Evolutionary conservation across 257 asterid genomes (phyloP).

Genomic region (Nicotiana tomentosiformis): DNA sequence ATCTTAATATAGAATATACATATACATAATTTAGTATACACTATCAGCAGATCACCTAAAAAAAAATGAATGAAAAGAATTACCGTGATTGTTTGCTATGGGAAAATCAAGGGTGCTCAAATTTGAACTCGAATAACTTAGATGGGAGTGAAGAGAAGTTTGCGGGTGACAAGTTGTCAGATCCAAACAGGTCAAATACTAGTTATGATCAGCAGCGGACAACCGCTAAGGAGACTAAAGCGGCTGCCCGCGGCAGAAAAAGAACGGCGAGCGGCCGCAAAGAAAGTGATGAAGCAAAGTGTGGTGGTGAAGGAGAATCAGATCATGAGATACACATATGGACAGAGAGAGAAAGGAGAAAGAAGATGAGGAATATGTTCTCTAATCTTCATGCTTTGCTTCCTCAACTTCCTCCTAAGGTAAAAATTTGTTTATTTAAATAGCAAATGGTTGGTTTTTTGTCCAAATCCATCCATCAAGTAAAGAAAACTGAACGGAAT

Average conservation of each 20-base stretch:
- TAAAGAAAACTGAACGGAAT: neutral
- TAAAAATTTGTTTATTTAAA: conserved; percentile 5
- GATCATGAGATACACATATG: conserved; percentile 68
- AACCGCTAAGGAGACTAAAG: conserved; percentile 10
- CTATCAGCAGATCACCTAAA: neutral
- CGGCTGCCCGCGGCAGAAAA: conserved; percentile 14
- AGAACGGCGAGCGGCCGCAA: neutral
- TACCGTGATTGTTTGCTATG: conserved; percentile 20
- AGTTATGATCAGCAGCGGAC: neutral
- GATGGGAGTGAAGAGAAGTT: conserved; percentile 12
- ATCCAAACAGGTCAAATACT: neutral
- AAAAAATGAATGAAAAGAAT: conserved; percentile 30
- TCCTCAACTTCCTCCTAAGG: conserved; percentile 82
- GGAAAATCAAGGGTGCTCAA: conserved; percentile 34
- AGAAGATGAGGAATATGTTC: conserved; percentile 81
- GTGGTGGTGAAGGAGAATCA: conserved; percentile 17
- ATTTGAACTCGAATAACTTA: conserved; percentile 22
- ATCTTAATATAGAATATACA: neutral
- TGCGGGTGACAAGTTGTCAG: conserved; percentile 8
- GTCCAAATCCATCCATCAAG: neutral
- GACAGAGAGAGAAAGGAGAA: conserved; percentile 87
- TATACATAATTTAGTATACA: neutral
- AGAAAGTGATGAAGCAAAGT: neutral
- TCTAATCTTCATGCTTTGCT: conserved; percentile 70
- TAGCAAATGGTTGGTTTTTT: neutral